Percentiles rank a stretch among this genome's conserved stretches.
These are phyloP conservation scores for Takakia lepidozioides DNA, from an alignment of 225 moss, liverwort and hornwort genomes.

Conservation along the genomic window DNA sequence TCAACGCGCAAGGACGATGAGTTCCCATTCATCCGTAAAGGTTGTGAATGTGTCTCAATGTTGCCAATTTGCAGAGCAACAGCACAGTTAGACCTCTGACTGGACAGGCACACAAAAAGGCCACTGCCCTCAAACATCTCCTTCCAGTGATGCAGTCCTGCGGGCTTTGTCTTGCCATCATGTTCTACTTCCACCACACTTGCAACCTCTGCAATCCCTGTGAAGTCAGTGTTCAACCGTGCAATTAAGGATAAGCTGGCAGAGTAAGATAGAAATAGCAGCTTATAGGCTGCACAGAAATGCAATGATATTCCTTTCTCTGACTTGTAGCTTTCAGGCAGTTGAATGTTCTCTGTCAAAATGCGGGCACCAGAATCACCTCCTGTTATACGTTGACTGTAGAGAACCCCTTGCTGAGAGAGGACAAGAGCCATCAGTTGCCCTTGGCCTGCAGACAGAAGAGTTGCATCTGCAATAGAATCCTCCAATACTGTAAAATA, in stretches of 20 bases:
- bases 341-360: slow-evolving; percentile 90
- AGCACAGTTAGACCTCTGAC: slow-evolving; percentile 85
- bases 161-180: slow-evolving; percentile 69
- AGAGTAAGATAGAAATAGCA: slow-evolving; percentile 74
- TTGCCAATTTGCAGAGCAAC: slow-evolving; percentile 75
- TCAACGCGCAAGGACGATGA: slow-evolving; percentile 76
- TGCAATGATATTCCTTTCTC: slow-evolving; percentile 68
- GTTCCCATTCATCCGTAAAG: slow-evolving; percentile 63
- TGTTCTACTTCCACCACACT: slow-evolving; percentile 76
- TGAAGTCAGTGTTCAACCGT: slow-evolving; percentile 56
- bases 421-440: slow-evolving; percentile 79
- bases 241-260: slow-evolving; percentile 81
- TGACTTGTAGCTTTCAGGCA: slow-evolving; percentile 69
- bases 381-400: slow-evolving; percentile 74
- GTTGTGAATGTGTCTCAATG: slow-evolving; percentile 77
- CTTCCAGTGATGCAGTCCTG: slow-evolving; percentile 97
- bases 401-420: slow-evolving; percentile 94
- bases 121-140: slow-evolving; percentile 93
- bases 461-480: slow-evolving; percentile 92
- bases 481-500: slow-evolving; percentile 96
- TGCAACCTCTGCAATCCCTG: slow-evolving; percentile 63
- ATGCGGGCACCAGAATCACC: slow-evolving; percentile 81
- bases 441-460: slow-evolving; percentile 76
- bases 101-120: slow-evolving; percentile 78
- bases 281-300: slow-evolving; percentile 66